Conservation (phyloP, 495 filamentous ascomycete genomes). For the Xylaria cubensis region DNA sequence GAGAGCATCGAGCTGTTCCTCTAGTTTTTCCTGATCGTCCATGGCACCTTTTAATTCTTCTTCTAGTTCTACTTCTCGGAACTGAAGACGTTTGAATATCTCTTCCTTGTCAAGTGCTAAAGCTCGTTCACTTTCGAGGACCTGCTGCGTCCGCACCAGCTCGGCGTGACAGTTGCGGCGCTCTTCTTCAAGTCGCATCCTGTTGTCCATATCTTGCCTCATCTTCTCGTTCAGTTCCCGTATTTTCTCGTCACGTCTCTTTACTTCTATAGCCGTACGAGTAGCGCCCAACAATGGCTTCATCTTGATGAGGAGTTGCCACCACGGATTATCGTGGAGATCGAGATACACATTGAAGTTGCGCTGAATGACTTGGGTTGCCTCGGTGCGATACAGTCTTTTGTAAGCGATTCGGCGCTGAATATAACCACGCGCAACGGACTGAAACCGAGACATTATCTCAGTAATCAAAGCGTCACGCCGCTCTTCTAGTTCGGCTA, state of each 20-base stretch:
- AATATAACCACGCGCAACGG: constrained; percentile 84
- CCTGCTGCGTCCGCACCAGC: constrained; percentile 87
- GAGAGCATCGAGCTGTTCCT: constrained; percentile 89
- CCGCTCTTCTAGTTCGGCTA: constrained; percentile 95
- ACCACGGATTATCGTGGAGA: constrained; percentile 93
- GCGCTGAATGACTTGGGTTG: constrained; percentile 90
- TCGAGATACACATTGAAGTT: constrained; percentile 91
- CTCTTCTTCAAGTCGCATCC: constrained; percentile 88
- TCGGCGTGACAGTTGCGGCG: constrained; percentile 85
- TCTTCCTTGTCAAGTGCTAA: constrained; percentile 97
- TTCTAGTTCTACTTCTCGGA: constrained; percentile 83
- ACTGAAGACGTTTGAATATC: constrained; percentile 93
- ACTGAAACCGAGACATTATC: constrained; percentile 95
- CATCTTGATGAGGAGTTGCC: constrained; percentile 94
- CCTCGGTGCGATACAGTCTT: constrained; percentile 90
- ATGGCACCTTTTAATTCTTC: constrained; percentile 94
- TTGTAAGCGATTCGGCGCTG: constrained; percentile 90
- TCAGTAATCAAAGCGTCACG: constrained; percentile 89
- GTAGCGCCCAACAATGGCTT: constrained; percentile 93
- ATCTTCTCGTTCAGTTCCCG: constrained; percentile 82
- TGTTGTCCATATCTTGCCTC: constrained; percentile 74
- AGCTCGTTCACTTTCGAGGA: constrained; percentile 91
- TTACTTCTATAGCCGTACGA: constrained; percentile 87
- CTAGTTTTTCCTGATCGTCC: constrained; percentile 91
- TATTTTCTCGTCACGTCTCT: constrained; percentile 92